Evolutionary conservation across 257 asterid species (phyloP).

Genomic region (Voacanga thouarsii): DNA sequence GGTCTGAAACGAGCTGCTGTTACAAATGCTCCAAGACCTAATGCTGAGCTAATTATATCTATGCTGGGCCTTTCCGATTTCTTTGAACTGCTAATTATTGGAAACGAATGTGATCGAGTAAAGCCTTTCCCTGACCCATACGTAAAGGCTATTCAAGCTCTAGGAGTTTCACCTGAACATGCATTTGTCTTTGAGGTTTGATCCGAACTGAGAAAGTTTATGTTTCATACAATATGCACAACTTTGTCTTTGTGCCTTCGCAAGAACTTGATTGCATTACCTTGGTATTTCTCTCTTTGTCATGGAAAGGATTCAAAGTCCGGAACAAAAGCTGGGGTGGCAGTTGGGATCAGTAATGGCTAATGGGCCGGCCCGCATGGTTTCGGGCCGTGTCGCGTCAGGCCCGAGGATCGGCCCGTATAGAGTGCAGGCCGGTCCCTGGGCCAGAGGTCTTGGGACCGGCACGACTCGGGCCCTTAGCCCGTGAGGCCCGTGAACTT

Average conservation of each 20-base stretch:
- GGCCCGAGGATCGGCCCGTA: too few relatives aligned
- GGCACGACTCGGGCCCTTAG: too few relatives aligned
- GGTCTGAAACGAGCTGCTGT: slow-evolving; percentile 85
- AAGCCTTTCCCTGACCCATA: slow-evolving; percentile 91
- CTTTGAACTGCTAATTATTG: slow-evolving; percentile 56
- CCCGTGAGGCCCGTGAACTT: too few relatives aligned
- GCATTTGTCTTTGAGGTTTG: slow-evolving; percentile 71
- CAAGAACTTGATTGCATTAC: neutral
- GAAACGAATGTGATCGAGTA: slow-evolving; percentile 64
- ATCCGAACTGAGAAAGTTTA: neutral
- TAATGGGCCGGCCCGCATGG: too few relatives aligned
- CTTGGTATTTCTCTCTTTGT: slow-evolving; percentile 4
- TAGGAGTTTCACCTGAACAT: slow-evolving; percentile 56
- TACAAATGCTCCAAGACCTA: slow-evolving; percentile 79
- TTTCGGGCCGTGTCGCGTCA: too few relatives aligned
- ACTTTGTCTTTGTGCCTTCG: too few relatives aligned
- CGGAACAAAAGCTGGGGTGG: slow-evolving; percentile 77
- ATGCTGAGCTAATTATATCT: slow-evolving; percentile 62
- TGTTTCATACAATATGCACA: neutral
- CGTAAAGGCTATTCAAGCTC: slow-evolving; percentile 55
- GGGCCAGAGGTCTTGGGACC: too few relatives aligned
- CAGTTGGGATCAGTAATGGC: slow-evolving; percentile 82
- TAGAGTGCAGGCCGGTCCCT: too few relatives aligned
- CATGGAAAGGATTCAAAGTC: slow-evolving; percentile 64
- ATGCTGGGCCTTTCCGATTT: slow-evolving; percentile 50